These are phyloP conservation scores for Rhizoclosmatium globosum DNA, from an alignment of 192 early-diverging fungal genomes.

Conservation along the genomic window DNA sequence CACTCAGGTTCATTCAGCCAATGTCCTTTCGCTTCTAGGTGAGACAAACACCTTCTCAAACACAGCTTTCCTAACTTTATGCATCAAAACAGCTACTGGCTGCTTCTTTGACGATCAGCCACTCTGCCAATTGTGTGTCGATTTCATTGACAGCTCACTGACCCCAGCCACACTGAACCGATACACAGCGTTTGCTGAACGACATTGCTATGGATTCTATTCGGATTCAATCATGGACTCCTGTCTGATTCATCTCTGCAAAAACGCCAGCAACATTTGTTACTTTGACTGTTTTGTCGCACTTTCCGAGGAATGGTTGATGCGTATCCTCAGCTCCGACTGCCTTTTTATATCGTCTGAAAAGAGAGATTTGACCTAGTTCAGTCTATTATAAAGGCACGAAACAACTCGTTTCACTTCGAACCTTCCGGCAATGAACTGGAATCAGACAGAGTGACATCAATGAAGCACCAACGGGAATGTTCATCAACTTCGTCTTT, in stretches of 20 bases:
- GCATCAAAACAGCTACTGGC: conserved; percentile 11
- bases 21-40: conserved; percentile 42
- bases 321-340: conserved; percentile 43
- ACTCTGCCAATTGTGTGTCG: conserved; percentile 14
- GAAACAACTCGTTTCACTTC: conserved; percentile 2
- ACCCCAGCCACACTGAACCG: conserved; percentile 35
- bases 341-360: conserved; percentile 46
- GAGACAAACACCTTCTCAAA: background rate
- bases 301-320: conserved; percentile 40
- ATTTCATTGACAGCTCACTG: conserved; percentile 39
- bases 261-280: conserved; percentile 34
- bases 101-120: conserved; percentile 47
- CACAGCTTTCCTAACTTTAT: background rate
- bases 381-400: conserved; percentile 12
- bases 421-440: background rate
- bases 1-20: background rate
- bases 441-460: background rate
- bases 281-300: conserved; percentile 23
- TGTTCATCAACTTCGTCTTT: background rate
- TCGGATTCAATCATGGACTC: conserved; percentile 43
- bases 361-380: conserved; percentile 37
- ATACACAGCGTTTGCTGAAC: conserved; percentile 47
- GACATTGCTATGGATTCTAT: conserved; percentile 44
- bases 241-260: conserved; percentile 45
- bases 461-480: background rate